Evolutionary conservation across 2,329 filamentous ascomycete genomes (phyloP), one percentile per base, ranked within the genome.

Genomic region (Thelonectria blattea): DNA sequence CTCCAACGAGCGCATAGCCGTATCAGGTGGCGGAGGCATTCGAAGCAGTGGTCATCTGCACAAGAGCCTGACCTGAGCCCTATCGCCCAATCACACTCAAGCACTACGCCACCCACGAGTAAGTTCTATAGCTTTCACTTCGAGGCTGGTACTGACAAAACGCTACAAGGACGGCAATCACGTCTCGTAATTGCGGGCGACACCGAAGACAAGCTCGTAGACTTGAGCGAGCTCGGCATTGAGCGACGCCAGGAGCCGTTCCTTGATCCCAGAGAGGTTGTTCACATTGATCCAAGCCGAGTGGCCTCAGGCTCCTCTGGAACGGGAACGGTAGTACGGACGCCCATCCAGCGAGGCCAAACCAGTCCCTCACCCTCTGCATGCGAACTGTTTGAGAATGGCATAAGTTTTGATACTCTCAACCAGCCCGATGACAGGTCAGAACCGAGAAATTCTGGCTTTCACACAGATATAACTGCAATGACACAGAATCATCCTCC

Each of bases 41-140:
- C 74, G 2, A 75, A 77, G 18, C 79, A 82, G 56, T 86, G 83
- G 83, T 83, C 80, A 5, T 84, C 81, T 3, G 78, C 78, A 1
- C 79, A 79, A 22, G 81, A 83, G 60, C 81, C 83, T 11, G 73
- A 74, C 8, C 66, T 85, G 47, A 84, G 80, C 52, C 81, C 82
- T 12, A 83, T 84, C 52, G 71, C 77, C 18, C 78, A 83, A 68
- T 83, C 81, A 62, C 55, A 67, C 30, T 60, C 69, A 62, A 71
- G 66, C 32, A 43, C 24, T 37, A 71, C 70, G 20, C 61, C 63
- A 2, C 54, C 66, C 2, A 60, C 63, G 39, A 71, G 71, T 56
- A 52, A 72, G 72, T 62, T 66, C 60, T 27, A 11, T 42, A 22
- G 22, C 61, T 32, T 60, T 34, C 30, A n/a, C 34, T 27, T n/a